These are phyloP conservation scores for Beauveria varroae DNA, from an alignment of 2,329 filamentous ascomycete species.

Conservation along the genomic window DNA sequence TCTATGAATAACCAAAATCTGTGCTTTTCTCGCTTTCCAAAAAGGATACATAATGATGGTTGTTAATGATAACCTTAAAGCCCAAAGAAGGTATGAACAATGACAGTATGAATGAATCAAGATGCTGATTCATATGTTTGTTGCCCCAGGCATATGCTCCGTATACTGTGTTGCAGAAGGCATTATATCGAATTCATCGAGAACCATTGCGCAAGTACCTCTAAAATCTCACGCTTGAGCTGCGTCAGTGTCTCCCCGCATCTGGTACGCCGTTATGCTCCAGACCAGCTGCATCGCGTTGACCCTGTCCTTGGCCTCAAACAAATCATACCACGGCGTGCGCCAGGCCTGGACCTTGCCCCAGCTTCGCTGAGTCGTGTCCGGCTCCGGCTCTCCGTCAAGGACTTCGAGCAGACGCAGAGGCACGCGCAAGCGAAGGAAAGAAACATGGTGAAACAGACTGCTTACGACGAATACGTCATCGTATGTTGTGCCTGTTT, in stretches of 20 bases:
- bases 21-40: background rate
- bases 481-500: conserved; percentile 40
- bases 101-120: no score
- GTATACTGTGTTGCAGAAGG: background rate
- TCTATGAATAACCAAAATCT: background rate
- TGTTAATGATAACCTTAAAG: background rate
- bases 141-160: background rate
- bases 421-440: conserved; percentile 53
- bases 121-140: background rate
- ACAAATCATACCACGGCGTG: conserved; percentile 56
- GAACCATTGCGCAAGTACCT: background rate
- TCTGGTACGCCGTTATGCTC: conserved; percentile 53
- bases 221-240: background rate
- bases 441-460: conserved; percentile 51
- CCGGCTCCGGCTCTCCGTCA: conserved; percentile 35
- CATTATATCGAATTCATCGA: background rate
- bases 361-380: conserved; percentile 35
- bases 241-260: conserved; percentile 25
- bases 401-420: conserved; percentile 43
- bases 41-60: background rate
- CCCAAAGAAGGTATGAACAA: background rate
- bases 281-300: conserved; percentile 51
- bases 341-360: conserved; percentile 47
- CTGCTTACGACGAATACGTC: conserved; percentile 56
- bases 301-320: conserved; percentile 44